Base-by-base conservation (phyloP, 257 asterid species). In the Eustoma russellianum region DNA sequence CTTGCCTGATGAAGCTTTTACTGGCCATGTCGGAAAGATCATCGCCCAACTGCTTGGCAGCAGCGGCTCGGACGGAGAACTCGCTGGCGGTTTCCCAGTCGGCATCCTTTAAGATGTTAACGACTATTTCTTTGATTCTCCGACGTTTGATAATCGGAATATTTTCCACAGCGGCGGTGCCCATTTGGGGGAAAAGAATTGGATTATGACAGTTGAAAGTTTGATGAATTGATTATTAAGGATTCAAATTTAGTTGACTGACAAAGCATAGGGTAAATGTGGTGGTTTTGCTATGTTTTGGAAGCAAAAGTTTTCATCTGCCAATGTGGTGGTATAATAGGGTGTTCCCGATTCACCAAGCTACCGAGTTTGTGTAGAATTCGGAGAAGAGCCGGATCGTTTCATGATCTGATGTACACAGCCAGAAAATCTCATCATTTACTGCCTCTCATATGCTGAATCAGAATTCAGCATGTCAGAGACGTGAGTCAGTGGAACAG, bases 41-140 rank as follows among this genome's bases (percentile, higher is more conserved):
- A 41, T 54, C 46, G 44, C 79, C 69, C 10, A 86, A 77, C 41
- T 59, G 76, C 13, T 51, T 56, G 3, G 85, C 73, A 41, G 85
- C 82, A 50, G 70, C 65, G 17, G 71, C 59, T 19, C 87, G 85
- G 60, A 86, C 72, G 61, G 65, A 53, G 41, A 49, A 46, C 72
- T 80, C 95, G 33, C 90, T 82, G 53, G 80, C 65, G 1, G 82
- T 72, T 70, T 83, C 95, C 63, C 76, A 48, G 62, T 83, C 85
- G 19, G 88, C 63, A 40, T 62, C 17, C 46, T 51, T 52, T 17
- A 85, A 79, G 62, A 84, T 76, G 44, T 66, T 68, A 0, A 74
- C 0, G 9, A 81, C 84, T 0, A 71, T 48, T 41, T 64, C 75
- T 55, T 72, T 71, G 56, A 81, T 78, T 71, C 68, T 66, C 30